Conservation (phyloP, 2,329 filamentous ascomycete species). For the Penicillium polonicum region DNA sequence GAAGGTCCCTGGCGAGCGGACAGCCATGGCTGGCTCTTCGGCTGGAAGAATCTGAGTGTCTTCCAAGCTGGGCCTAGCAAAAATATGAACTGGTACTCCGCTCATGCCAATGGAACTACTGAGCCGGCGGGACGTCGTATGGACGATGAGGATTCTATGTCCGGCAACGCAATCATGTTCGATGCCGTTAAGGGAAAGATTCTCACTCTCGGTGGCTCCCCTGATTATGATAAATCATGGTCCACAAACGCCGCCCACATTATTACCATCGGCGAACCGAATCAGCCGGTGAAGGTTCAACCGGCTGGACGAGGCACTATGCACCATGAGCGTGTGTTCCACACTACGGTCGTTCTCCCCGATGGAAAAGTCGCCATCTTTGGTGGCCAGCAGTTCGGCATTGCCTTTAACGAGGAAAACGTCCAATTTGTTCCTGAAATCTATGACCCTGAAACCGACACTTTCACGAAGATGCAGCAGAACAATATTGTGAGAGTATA, state of each 20-base stretch:
- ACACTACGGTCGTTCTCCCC: conserved; percentile 51
- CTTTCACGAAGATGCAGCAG: conserved; percentile 35
- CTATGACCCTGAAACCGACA: conserved; percentile 46
- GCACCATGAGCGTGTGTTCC: conserved; percentile 44
- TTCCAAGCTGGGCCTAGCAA: conserved; percentile 58
- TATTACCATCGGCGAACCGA: conserved; percentile 47
- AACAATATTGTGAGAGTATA: conserved; percentile 39
- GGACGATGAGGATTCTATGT: conserved; percentile 54
- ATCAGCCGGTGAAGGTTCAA: conserved; percentile 4
- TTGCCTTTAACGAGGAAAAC: conserved; percentile 47
- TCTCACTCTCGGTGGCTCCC: conserved; percentile 52
- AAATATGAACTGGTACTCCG: conserved; percentile 59
- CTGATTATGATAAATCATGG: conserved; percentile 45
- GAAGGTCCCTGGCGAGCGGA: conserved; percentile 45
- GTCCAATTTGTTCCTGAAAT: conserved; percentile 48
- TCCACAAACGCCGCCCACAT: conserved; percentile 50
- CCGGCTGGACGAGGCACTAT: conserved; percentile 52
- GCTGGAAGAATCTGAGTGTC: conserved; percentile 49
- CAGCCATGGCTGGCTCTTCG: conserved; percentile 57
- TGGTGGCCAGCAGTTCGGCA: conserved; percentile 48
- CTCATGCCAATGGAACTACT: conserved; percentile 44
- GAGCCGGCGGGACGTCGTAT: conserved; percentile 46
- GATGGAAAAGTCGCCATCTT: conserved; percentile 50
- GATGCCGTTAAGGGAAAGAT: conserved; percentile 57
- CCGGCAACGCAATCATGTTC: conserved; percentile 58